Evolutionary conservation across 2,329 filamentous ascomycete genomes (phyloP).

Genomic region (Fusarium verticillioides): DNA sequence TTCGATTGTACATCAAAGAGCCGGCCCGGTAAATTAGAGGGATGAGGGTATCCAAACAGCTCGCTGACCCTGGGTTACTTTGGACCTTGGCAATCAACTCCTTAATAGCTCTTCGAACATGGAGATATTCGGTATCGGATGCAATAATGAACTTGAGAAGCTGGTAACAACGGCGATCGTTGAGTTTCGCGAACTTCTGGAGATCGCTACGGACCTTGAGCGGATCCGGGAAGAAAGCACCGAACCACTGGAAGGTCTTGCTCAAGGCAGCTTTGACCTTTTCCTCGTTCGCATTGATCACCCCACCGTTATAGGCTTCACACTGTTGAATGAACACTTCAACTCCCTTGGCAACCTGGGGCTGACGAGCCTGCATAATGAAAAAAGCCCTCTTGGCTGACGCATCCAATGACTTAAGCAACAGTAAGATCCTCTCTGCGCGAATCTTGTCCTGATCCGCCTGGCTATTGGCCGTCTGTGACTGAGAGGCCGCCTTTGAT

Average conservation of each 20-base stretch:
- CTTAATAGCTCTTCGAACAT: conserved; percentile 88
- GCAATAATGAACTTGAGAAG: conserved; percentile 87
- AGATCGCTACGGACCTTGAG: conserved; percentile 79
- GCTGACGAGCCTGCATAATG: conserved; percentile 82
- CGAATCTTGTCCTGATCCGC: conserved; percentile 80
- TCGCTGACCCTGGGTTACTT: conserved; percentile 68
- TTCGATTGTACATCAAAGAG: conserved; percentile 91
- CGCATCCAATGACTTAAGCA: conserved; percentile 81
- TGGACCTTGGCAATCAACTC: conserved; percentile 88
- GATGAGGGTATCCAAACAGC: conserved; percentile 80
- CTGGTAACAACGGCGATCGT: conserved; percentile 91
- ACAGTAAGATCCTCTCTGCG: conserved; percentile 83
- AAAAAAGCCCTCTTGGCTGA: conserved; percentile 90
- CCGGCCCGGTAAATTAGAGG: conserved; percentile 86
- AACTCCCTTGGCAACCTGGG: conserved; percentile 77
- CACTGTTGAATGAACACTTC: conserved; percentile 84
- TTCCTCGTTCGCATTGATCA: conserved; percentile 77
- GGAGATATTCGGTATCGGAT: conserved; percentile 90
- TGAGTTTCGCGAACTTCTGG: conserved; percentile 88
- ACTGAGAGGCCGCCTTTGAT: conserved; percentile 68
- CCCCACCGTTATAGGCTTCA: conserved; percentile 89
- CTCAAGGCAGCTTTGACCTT: conserved; percentile 77
- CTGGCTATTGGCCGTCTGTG: conserved; percentile 61
- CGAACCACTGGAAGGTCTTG: conserved; percentile 77
- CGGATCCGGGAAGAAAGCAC: conserved; percentile 80